Evolutionary conservation across 352 stramenopile species (phyloP), one percentile per base, ranked within the genome.

Genomic region (Phytopythium delawarense): DNA sequence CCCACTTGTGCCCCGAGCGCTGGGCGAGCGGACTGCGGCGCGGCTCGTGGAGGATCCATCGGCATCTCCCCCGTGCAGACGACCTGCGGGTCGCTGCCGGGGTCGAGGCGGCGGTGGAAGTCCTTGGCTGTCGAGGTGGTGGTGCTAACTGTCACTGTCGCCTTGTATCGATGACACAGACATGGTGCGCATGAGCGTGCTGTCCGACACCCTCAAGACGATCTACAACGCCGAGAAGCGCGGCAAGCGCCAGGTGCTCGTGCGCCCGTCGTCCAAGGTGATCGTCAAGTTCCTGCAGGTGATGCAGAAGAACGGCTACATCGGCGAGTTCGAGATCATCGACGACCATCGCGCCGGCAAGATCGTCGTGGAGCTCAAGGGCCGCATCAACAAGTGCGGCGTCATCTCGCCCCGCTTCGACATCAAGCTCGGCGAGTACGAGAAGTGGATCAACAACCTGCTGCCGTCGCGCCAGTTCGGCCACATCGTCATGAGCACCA

Each of bases 201-300:
- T 99, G 67, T 97, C 97, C 72, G 98, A 99, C 89, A 98, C 94
- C 81, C 96, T 99, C 61, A 99, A 99, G 89, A 99, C 96, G 68
- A 99, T 99, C 70, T 99, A 97, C 85, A 99, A 99, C 85, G 98
- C 98, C 63, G 98, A 99, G 86, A 99, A 99, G 94, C 96, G 97
- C 73, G 98, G 98, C 76, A 99, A 99, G 82, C 86, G 97, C 71
- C 98, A 99, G 85, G 98, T 99, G 52, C 81, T 99, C 23, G 97
- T 99, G 79, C 94, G 97, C 62, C 98, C 97, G 66, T 99, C 89
- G 67, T 99, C 96, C 62, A 99, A 99, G 95, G 98, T 99, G 58
- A 98, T 99, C 71, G 89, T 99, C 81, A 99, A 99, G 92, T 99
- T 99, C 84, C 92, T 99, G 72, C 96, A 99, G 86, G 91, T 96